Evolutionary conservation across 2,329 filamentous ascomycete genomes (phyloP).

Genomic region (Didymella glomerata): DNA sequence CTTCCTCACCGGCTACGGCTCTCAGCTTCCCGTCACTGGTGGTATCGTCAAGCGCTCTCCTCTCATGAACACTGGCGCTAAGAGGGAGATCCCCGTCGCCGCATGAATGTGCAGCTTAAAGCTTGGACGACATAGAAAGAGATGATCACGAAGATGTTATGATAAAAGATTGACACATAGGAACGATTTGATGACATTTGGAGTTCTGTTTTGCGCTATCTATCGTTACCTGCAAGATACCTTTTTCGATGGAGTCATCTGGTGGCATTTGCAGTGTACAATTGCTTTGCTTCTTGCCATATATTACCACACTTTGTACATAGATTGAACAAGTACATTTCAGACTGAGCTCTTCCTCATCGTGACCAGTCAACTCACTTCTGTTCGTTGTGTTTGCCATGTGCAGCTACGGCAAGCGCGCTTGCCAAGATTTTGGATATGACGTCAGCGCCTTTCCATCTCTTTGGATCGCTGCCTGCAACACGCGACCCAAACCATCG

Average conservation of each 20-base stretch:
- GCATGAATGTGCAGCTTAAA: conserved; percentile 10
- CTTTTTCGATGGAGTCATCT: conserved; percentile 47
- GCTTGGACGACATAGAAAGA: neutral
- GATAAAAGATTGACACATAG: conserved; percentile 21
- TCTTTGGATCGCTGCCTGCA: conserved; percentile 14
- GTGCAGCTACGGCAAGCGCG: neutral
- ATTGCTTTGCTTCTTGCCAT: conserved; percentile 21
- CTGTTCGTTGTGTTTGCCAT: neutral
- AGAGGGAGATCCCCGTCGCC: conserved; percentile 14
- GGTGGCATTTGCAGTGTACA: conserved; percentile 45
- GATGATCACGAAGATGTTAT: conserved; percentile 18
- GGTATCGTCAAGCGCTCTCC: conserved; percentile 77
- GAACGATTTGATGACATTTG: conserved; percentile 23
- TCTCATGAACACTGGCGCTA: conserved; percentile 38
- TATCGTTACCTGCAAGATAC: conserved; percentile 49
- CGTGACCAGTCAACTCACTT: neutral
- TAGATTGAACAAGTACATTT: conserved; percentile 16
- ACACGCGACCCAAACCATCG: conserved; percentile 2
- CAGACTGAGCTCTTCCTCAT: neutral
- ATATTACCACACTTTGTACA: conserved; percentile 22
- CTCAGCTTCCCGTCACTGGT: conserved; percentile 85
- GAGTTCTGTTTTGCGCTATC: conserved; percentile 28
- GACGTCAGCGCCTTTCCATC: conserved; percentile 15
- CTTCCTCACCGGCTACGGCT: conserved; percentile 78
- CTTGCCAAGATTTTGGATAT: conserved; percentile 13